phyloP scores from a whole-genome alignment of 169 alveolate species.

The Plasmodium adleri region DNA sequence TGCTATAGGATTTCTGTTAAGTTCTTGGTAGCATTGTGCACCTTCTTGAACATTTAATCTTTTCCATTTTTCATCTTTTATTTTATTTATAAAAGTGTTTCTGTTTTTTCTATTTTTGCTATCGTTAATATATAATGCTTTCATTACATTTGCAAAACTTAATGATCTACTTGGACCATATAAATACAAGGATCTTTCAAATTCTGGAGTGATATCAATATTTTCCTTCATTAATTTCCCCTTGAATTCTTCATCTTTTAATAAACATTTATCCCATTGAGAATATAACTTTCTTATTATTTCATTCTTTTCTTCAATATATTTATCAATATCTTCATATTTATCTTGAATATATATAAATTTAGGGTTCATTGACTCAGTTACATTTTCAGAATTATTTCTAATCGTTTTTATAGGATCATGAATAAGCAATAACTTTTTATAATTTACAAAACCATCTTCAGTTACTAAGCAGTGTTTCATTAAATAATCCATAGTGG shows the following conservation, averaged over 20 bases:
- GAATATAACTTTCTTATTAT: constrained; percentile 69
- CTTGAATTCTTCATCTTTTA: constrained; percentile 70
- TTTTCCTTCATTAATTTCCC: constrained; percentile 44
- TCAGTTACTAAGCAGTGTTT: constrained; percentile 62
- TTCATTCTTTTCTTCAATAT: constrained; percentile 58
- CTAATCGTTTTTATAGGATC: constrained; percentile 48
- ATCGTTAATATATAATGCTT: constrained; percentile 54
- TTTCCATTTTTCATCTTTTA: constrained; percentile 53
- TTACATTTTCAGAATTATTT: constrained; percentile 59
- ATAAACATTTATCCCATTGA: constrained; percentile 73
- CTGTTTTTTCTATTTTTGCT: constrained; percentile 60
- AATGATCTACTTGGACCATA: constrained; percentile 75
- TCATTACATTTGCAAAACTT: constrained; percentile 76
- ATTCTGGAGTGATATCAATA: constrained; percentile 72
- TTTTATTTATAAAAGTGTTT: constrained; percentile 59
- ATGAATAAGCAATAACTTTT: constrained; percentile 57
- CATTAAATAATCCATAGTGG: constrained; percentile 61
- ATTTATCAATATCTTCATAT: constrained; percentile 70
- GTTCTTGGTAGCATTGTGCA: constrained; percentile 50
- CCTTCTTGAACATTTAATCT: constrained; percentile 52
- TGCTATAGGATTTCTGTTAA: constrained; percentile 52
- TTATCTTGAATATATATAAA: constrained; percentile 61
- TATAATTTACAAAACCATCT: constrained; percentile 71
- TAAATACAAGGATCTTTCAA: constrained; percentile 60
- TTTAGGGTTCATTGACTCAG: constrained; percentile 50